These are phyloP conservation scores for Xylariaceae sp. DNA, from an alignment of 2,329 filamentous ascomycete species.

Conservation along the genomic window DNA sequence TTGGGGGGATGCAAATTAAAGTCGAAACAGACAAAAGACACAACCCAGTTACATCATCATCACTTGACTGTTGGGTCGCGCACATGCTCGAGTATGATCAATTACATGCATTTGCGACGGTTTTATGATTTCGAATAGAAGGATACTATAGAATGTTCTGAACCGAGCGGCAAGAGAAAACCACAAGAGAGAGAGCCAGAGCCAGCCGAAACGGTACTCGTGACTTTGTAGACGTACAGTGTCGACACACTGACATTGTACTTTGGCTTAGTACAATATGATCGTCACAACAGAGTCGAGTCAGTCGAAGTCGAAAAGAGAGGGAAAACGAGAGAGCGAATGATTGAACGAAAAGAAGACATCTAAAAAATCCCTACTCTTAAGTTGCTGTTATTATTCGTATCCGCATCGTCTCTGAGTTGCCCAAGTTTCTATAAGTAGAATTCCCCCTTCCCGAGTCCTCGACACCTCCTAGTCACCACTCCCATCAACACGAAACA, in stretches of 20 bases:
- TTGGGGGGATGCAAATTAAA: too few relatives aligned
- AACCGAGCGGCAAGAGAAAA: background rate
- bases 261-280: background rate
- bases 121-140: background rate
- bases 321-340: too few relatives aligned
- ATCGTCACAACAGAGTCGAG: background rate
- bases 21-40: too few relatives aligned
- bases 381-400: background rate
- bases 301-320: background rate
- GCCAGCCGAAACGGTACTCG: background rate
- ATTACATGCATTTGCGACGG: background rate
- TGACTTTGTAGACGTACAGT: background rate
- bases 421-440: background rate
- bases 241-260: background rate
- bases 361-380: background rate
- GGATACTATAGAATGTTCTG: background rate
- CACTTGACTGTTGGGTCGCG: too few relatives aligned
- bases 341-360: too few relatives aligned
- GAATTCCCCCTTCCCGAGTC: background rate
- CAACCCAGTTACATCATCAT: too few relatives aligned
- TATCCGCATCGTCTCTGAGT: background rate
- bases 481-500: background rate
- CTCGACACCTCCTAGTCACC: background rate
- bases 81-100: background rate
- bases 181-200: too few relatives aligned